These are phyloP conservation scores for Apiospora phragmitis DNA, from an alignment of 2,329 filamentous ascomycete genomes.

Conservation along the genomic window DNA sequence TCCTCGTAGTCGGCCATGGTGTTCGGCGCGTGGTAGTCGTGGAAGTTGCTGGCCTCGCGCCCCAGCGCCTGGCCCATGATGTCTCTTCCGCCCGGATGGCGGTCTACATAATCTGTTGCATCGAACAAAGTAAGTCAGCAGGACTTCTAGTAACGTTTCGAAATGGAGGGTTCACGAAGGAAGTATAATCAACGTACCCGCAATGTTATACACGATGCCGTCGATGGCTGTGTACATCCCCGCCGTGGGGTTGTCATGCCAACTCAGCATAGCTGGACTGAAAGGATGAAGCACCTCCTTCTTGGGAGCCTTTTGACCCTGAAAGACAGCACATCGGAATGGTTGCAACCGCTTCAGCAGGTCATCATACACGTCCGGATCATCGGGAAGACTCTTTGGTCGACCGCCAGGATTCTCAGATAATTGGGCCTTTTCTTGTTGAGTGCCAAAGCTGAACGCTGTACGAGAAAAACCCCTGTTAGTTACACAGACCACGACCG, in stretches of 20 bases:
- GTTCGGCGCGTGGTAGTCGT: conserved; percentile 12
- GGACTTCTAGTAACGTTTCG: not conserved
- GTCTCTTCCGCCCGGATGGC: conserved; percentile 20
- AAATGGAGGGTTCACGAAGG: not conserved
- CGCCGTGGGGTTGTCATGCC: conserved; percentile 19
- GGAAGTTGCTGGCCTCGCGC: conserved; percentile 17
- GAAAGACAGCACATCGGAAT: conserved; percentile 17
- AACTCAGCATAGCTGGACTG: conserved; percentile 17
- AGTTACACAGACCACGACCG: not conserved
- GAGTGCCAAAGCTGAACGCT: not conserved
- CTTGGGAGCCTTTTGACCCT: not conserved
- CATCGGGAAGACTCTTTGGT: not conserved
- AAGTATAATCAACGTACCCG: conserved; percentile 12
- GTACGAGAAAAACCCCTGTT: not conserved
- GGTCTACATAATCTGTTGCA: conserved; percentile 16
- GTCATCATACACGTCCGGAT: conserved; percentile 9
- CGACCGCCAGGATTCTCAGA: conserved; percentile 6
- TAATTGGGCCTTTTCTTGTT: not conserved
- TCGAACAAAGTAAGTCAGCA: not conserved
- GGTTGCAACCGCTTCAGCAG: conserved; percentile 14
- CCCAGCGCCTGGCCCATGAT: conserved; percentile 16
- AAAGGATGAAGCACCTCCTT: conserved; percentile 7
- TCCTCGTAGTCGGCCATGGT: conserved; percentile 15
- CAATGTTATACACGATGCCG: conserved; percentile 19
- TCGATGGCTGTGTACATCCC: conserved; percentile 20